Percentiles rank a stretch among this genome's conserved stretches.
phyloP scores from a whole-genome alignment of 108 stramenopile genomes.

The Cyclotella atomus region DNA sequence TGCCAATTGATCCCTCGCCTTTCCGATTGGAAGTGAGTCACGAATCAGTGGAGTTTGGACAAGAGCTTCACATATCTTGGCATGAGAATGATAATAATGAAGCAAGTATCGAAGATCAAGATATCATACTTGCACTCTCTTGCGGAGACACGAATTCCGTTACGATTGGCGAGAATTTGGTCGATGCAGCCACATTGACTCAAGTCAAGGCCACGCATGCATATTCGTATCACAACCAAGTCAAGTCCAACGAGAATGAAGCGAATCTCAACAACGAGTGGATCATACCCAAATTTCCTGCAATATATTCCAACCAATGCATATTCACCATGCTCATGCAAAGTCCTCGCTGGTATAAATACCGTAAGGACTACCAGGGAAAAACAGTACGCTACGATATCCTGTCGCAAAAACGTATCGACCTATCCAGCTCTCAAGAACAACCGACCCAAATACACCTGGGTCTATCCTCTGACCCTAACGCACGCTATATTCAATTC shows the following conservation, averaged over 20 bases:
- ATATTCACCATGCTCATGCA: constrained; percentile 49
- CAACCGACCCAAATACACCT: constrained; percentile 62
- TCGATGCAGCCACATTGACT: constrained; percentile 59
- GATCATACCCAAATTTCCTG: constrained; percentile 63
- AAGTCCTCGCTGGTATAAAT: too few species aligned
- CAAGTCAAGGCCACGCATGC: constrained; percentile 51
- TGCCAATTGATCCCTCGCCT: background rate
- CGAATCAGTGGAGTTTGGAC: constrained; percentile 1
- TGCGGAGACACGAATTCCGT: constrained; percentile 41
- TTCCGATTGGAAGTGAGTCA: background rate
- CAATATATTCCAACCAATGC: constrained; percentile 45
- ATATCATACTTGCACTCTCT: background rate
- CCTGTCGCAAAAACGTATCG: constrained; percentile 31
- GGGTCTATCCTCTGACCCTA: constrained; percentile 34
- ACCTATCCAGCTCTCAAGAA: constrained; percentile 11
- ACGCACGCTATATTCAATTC: constrained; percentile 62
- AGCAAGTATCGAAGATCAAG: background rate
- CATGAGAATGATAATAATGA: background rate
- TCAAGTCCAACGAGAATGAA: background rate
- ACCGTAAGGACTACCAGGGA: too few species aligned
- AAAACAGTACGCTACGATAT: too few species aligned
- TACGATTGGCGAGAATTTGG: constrained; percentile 34
- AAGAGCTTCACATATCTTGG: constrained; percentile 8
- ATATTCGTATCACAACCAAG: background rate
- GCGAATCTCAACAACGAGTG: constrained; percentile 24